Percentiles rank a stretch among this genome's conserved stretches.
These are phyloP conservation scores for Fagopyrum tataricum DNA, from an alignment of 148 eudicot species.

Conservation along the genomic window DNA sequence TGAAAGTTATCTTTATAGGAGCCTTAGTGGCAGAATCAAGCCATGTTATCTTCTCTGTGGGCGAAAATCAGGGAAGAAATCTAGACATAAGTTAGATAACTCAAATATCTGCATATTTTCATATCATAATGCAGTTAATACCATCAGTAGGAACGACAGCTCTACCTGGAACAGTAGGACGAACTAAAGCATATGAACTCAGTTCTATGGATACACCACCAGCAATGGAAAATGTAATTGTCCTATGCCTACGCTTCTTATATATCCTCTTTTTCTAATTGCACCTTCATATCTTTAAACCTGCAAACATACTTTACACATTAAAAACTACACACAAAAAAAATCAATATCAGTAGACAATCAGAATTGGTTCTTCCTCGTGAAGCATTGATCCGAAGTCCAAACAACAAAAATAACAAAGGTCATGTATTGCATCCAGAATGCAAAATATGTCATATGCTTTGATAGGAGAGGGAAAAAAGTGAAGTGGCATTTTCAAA, in stretches of 20 bases:
- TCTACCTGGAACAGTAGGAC: slow-evolving; percentile 83
- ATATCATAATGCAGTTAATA: background rate
- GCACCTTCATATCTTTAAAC: slow-evolving; percentile 75
- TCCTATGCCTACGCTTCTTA: slow-evolving; percentile 89
- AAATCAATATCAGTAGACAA: no score
- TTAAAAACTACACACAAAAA: background rate
- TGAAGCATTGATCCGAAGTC: background rate
- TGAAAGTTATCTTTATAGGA: slow-evolving; percentile 61
- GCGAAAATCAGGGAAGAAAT: slow-evolving; percentile 13
- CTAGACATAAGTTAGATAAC: background rate
- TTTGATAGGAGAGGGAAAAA: background rate
- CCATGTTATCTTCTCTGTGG: slow-evolving; percentile 74
- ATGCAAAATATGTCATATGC: background rate
- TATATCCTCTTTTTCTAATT: slow-evolving; percentile 76
- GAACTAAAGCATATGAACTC: slow-evolving; percentile 84
- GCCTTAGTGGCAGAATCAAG: slow-evolving; percentile 84
- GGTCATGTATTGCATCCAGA: background rate
- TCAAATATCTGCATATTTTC: background rate
- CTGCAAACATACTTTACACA: slow-evolving; percentile 27
- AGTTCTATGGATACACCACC: slow-evolving; percentile 73
- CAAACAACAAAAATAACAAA: background rate
- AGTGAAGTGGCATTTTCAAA: background rate
- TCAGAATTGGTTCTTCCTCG: background rate
- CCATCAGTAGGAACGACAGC: background rate
- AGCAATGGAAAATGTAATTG: slow-evolving; percentile 61